Base-by-base conservation (phyloP, 208 protist species). In the Crithidia sp. region DNA sequence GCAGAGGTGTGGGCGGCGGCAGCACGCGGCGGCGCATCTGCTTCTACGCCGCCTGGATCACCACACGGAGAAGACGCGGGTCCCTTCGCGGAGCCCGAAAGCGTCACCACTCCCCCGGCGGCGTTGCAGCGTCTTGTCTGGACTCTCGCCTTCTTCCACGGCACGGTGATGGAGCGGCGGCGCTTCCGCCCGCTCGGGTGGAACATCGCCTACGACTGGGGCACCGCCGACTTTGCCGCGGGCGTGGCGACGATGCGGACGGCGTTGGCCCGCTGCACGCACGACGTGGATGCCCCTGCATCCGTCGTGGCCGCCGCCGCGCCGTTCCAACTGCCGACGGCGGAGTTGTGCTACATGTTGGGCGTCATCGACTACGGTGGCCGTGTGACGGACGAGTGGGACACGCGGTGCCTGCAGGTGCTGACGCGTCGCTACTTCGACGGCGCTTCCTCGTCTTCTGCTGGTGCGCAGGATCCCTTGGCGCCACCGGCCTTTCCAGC, bases 121-220 rank as follows among this genome's bases (percentile, higher is more conserved):
- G 37, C 44, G 52, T 41, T 78, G 19, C 74, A 90, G 61, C 90
- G 87, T 43, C 81, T 99, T 6, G 72, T 98, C 7, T 99, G 98
- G 76, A 83, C 90, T 5, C 81, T 99, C 16, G 90, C 88, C 39
- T 89, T 98, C 74, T 98, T 98, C 84, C 95, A 98, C 66, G 92
- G 91, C 7, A 83, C 95, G 3, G 82, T 98, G 63, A 92, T 96
- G 79, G 96, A 99, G 81, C 79, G 97, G 28, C 87, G 95, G 28
- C 92, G 97, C 74, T 99, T 97, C 84, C 85, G 95, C 53, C 86
- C 96, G 8, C 82, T 99, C 3, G 96, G 96, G 39, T 99, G 92
- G 89, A 99, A 98, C 73, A 89, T 97, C 50, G 83, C 84, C n/a
- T 99, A 99, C 77, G 95, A 98, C 69, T 99, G 96, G 89, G 96